Evolutionary conservation across 495 filamentous ascomycete genomes (phyloP), one percentile per base, ranked within the genome.

Genomic region (Chaetomidium leptoderma): DNA sequence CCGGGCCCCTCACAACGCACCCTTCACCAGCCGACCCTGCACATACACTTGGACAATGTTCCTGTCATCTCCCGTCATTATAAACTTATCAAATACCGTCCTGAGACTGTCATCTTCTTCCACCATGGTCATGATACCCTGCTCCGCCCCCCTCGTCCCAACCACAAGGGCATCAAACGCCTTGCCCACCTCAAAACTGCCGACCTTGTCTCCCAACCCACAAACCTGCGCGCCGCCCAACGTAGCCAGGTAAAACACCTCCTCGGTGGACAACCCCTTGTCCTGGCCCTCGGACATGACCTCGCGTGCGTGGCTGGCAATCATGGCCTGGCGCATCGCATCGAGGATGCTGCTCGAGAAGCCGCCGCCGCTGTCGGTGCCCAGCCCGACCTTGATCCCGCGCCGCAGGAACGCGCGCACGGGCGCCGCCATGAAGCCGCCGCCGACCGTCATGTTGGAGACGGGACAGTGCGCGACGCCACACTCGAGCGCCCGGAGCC

Each of bases 281-380:
- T 83, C 78, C 10, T 58, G 56, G 4, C 80, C 83, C 6, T 76
- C 40, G 0, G 76, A 80, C 55, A 70, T 61, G 6, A 70, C 77
- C 50, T 82, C 75, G 13, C 74, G 67, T 9, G 83, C 81, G 60
- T 80, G 78, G 4, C 80, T 82, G 17, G 83, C 81, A n/a, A 87
- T 73, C 52, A 85, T 83, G 6, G 81, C 82, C 60, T 80, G 75
- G 13, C 80, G 72, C 75, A 84, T 84, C 0, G 76, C 75, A 37
- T 85, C 81, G 14, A 85, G 62, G 16, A 85, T 85, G 37, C 76
- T 79, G n/a, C 70, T 71, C 6, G 79, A 81, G 64, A 77, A 83
- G 21, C 84, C 86, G n/a, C 85, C 86, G 4, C 83, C 83, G 52
- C 80, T 83, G 57, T 89, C 85, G 0, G 86, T 87, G 0, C 85